Base-by-base conservation (phyloP, 805 yeast species). In the Priceomyces castillae region DNA sequence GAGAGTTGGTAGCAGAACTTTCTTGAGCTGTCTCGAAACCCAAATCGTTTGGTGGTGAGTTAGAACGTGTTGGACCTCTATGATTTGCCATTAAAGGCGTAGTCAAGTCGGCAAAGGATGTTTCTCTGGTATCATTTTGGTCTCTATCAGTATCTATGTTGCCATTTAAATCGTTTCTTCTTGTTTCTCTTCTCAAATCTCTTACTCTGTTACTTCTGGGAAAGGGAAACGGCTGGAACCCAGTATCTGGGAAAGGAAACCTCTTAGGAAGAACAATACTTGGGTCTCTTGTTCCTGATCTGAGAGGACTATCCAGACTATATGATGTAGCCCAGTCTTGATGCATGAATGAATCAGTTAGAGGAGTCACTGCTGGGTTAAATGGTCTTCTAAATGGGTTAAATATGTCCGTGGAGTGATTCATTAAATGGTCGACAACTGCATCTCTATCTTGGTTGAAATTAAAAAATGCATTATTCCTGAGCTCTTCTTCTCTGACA, bases 351-450 rank as follows among this genome's bases (percentile, higher is more conserved):
- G 67, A 55, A 48, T 69, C 74, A 2, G 73, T 67, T 20, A 69
- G 55, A 4, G 75, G 73, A 0, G 71, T 67, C 16, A 69, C 55
- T 3, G 53, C 14, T 6, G 71, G 65, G 42, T 59, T 62, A 46
- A 57, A 58, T 1, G 73, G 67, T 41, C 71, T 57, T 43, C 65
- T 56, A 41, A 48, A 58, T 2, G 74, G 75, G 38, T 56, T 58
- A 49, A 70, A 69, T 14, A 69, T 59, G 43, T 69, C 65, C 2
- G 74, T 68, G 42, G 64, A 62, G 43, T 55, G 50, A 37, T 56
- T 46, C 30, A 53, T 41, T 20, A 70, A 40, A 44, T 64, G 67
- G 23, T 54, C 48, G 7, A 59, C 26, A 34, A 57, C 46, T 9
- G 41, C 50, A 3, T 56, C 57, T 4, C 50, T 39, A 19, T 54